Base-by-base conservation (phyloP, 495 filamentous ascomycete species). In the Glonium stellatum region DNA sequence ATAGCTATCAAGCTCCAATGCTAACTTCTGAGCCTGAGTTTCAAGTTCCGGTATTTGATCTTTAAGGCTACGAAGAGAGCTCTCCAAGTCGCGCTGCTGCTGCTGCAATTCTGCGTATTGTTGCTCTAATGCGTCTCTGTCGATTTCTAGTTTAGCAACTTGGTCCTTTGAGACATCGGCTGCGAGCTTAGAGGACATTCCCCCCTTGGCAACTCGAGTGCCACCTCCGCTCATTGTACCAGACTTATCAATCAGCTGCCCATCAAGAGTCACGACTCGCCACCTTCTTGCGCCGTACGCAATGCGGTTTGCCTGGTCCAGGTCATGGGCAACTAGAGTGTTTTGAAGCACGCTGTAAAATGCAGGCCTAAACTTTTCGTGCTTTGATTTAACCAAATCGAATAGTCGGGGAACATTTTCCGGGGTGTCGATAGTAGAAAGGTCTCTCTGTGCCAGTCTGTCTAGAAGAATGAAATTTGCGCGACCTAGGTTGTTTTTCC, bases 181-280 rank as follows among this genome's bases (percentile, higher is more conserved):
- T 11, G 87, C 87, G 44, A 95, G 86, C 72, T 96, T 97, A 12
- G 89, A 92, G 1, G 92, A 97, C 93, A 98, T 98, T 50, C 86
- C 83, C 1, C 95, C 95, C 60, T 84, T 87, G 58, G 92, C 89
- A 39, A 91, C 87, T 37, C 86, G 89, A 37, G 80, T 90, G 44
- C 93, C 93, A 78, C 93, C 93, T 76, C 93, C 93, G 62, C 88
- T 95, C 95, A 98, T 97, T 9, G 93, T 97, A 76, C 93, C 93
- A 1, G 90, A 95, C 64, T 90, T 92, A 73, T 98, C 93, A 59
- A 98, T 97, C 50, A 98, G 81, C 68, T 96, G 90, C 19, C 93
- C 93, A 66, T 92, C 88, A 27, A 97, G 82, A 0, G 95, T 97
- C 23, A 98, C 93, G 1, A 98, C 95, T 65, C 93, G 83, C 92